A percentile compares a stretch with the other conserved stretches of the same genome.
Evolutionary conservation across 2,329 filamentous ascomycete species (phyloP).

Genomic region (Neopestalotiopsis rosae): DNA sequence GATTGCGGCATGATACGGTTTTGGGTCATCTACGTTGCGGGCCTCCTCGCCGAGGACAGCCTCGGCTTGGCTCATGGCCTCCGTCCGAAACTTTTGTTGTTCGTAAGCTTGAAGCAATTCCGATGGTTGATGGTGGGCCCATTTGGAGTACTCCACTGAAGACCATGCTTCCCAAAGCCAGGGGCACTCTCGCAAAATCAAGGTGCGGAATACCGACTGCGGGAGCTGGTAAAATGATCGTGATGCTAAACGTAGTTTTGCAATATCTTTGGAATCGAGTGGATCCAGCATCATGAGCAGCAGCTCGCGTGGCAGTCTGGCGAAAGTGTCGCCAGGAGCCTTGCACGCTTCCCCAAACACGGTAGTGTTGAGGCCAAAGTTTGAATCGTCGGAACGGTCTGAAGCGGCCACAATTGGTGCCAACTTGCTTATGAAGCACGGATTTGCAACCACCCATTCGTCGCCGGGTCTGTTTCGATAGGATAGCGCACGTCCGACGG

Average conservation of each 20-base stretch:
- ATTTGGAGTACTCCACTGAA: not conserved
- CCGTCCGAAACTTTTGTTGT: no score
- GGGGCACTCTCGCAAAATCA: not conserved
- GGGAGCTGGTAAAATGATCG: not conserved
- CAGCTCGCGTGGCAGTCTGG: not conserved
- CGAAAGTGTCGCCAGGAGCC: not conserved
- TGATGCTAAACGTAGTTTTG: slow-evolving; percentile 4
- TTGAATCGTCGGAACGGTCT: not conserved
- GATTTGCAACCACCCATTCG: slow-evolving; percentile 1
- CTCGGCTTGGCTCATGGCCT: no score
- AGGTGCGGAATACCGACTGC: slow-evolving; percentile 1
- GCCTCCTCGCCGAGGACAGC: no score
- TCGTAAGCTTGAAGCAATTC: no score
- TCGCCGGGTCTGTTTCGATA: not conserved
- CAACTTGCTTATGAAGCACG: not conserved
- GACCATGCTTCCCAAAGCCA: slow-evolving; percentile 12
- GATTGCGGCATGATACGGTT: no score
- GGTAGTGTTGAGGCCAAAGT: not conserved
- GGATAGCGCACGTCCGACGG: not conserved
- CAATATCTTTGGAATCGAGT: not conserved
- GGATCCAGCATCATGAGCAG: not conserved
- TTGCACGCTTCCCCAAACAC: not conserved
- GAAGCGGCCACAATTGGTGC: not conserved
- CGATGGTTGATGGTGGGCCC: not conserved
- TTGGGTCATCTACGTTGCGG: no score